phyloP scores from a whole-genome alignment of 768 basidiomycete species.

The Gloeophyllum trabeum region DNA sequence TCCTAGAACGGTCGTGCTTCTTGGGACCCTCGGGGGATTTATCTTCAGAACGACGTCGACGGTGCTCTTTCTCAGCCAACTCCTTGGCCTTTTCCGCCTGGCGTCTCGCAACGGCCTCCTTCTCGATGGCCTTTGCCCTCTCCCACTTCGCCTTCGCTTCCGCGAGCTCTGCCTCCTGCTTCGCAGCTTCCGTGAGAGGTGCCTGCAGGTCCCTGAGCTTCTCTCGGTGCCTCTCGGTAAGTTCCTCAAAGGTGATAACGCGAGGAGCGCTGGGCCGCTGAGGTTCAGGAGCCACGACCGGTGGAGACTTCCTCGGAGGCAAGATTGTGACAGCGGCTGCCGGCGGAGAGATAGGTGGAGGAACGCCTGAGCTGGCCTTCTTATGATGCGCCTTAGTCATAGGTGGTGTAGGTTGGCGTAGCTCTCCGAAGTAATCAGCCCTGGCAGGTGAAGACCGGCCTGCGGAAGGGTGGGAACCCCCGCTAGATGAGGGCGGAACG shows the following conservation, averaged over 20 bases:
- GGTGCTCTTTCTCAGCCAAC: conserved; percentile 38
- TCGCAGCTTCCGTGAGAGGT: conserved; percentile 72
- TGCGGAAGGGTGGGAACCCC: not conserved
- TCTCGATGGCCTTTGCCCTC: conserved; percentile 60
- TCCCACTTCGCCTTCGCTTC: conserved; percentile 82
- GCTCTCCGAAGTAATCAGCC: conserved; percentile 4
- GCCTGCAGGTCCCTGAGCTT: conserved; percentile 76
- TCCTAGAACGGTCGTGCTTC: conserved; percentile 2
- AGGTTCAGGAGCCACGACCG: conserved; percentile 27
- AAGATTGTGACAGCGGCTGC: conserved; percentile 21
- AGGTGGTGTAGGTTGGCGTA: conserved; percentile 9
- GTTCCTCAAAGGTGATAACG: conserved; percentile 76
- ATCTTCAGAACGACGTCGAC: conserved; percentile 34
- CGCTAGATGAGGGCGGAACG: not conserved
- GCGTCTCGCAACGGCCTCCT: conserved; percentile 57
- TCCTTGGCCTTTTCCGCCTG: conserved; percentile 58
- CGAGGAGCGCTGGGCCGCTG: conserved; percentile 39
- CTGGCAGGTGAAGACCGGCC: not conserved
- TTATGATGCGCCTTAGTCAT: conserved; percentile 9
- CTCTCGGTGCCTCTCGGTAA: conserved; percentile 76
- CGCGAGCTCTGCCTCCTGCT: conserved; percentile 63
- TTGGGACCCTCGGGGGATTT: conserved; percentile 11
- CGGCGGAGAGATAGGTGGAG: conserved; percentile 25
- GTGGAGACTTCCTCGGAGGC: conserved; percentile 27
- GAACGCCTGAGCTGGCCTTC: conserved; percentile 13